Conservation (phyloP, 768 basidiomycete species). For the Tylopilus vinaceipallidus region DNA sequence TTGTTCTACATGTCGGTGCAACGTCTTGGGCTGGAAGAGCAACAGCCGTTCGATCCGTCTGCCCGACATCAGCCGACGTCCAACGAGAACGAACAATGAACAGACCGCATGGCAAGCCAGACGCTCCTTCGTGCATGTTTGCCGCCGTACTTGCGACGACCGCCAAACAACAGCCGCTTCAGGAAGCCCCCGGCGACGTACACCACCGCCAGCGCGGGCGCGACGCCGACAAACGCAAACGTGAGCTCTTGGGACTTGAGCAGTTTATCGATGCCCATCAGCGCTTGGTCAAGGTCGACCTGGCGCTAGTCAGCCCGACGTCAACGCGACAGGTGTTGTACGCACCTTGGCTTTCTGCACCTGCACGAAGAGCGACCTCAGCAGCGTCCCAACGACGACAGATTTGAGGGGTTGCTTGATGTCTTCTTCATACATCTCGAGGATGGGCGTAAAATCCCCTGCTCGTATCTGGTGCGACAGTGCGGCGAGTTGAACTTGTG, state of each 20-base stretch:
- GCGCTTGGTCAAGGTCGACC: constrained; percentile 91
- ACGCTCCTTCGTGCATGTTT: constrained; percentile 48
- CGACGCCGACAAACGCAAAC: constrained; percentile 95
- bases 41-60: constrained; percentile 72
- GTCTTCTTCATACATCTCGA: constrained; percentile 88
- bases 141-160: constrained; percentile 59
- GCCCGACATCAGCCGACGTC: constrained; percentile 8
- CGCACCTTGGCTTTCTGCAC: constrained; percentile 91
- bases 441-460: constrained; percentile 86
- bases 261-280: constrained; percentile 89
- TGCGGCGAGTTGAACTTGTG: constrained; percentile 56
- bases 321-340: not conserved
- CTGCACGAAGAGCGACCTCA: constrained; percentile 86
- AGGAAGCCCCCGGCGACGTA: constrained; percentile 63
- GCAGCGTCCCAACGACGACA: constrained; percentile 72
- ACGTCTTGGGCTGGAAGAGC: constrained; percentile 42
- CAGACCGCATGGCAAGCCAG: constrained; percentile 71
- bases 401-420: constrained; percentile 86
- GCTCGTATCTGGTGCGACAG: constrained; percentile 64
- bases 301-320: constrained; percentile 27
- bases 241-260: constrained; percentile 93
- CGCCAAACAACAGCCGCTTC: constrained; percentile 46
- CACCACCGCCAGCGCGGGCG: constrained; percentile 80
- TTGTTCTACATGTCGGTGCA: constrained; percentile 13
- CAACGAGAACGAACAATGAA: not conserved